These are phyloP conservation scores for Saccharomyces hybrid DNA, from an alignment of 1,139 yeast genomes.

Conservation along the genomic window DNA sequence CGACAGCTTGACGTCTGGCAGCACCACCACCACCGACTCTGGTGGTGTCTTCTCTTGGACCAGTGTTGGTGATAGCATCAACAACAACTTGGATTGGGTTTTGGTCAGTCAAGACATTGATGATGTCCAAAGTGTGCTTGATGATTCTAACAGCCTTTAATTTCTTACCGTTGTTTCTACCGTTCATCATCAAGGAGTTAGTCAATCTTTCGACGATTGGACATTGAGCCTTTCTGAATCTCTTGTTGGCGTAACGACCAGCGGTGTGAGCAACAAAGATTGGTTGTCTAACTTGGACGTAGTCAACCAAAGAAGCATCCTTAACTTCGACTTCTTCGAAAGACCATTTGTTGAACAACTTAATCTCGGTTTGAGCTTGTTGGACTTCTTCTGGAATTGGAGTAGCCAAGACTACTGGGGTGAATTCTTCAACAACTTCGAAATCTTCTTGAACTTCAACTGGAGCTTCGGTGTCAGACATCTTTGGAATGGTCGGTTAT, in stretches of 20 bases:
- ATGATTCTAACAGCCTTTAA: slow-evolving; percentile 99
- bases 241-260: slow-evolving; percentile 98
- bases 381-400: slow-evolving; percentile 95
- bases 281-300: slow-evolving; percentile 96
- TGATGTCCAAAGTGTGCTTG: slow-evolving; percentile 98
- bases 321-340: slow-evolving; percentile 95
- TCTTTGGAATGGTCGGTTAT: slow-evolving; percentile 16
- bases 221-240: slow-evolving; percentile 99
- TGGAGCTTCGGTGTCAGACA: slow-evolving; percentile 43
- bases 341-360: slow-evolving; percentile 99
- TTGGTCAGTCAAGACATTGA: slow-evolving; percentile 95
- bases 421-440: slow-evolving; percentile 63
- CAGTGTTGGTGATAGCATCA: slow-evolving; percentile 99
- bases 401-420: slow-evolving; percentile 83
- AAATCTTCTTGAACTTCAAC: slow-evolving; percentile 51
- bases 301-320: slow-evolving; percentile 97
- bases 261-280: slow-evolving; percentile 99
- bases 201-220: slow-evolving; percentile 99
- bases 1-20: slow-evolving; percentile 99
- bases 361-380: slow-evolving; percentile 93
- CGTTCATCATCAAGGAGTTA: slow-evolving; percentile 99
- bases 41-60: slow-evolving; percentile 99
- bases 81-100: slow-evolving; percentile 99
- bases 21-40: slow-evolving; percentile 99
- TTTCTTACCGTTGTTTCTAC: slow-evolving; percentile 99